Conservation (phyloP, 2,329 filamentous ascomycete species). For the Aspergillus phoenicis region DNA sequence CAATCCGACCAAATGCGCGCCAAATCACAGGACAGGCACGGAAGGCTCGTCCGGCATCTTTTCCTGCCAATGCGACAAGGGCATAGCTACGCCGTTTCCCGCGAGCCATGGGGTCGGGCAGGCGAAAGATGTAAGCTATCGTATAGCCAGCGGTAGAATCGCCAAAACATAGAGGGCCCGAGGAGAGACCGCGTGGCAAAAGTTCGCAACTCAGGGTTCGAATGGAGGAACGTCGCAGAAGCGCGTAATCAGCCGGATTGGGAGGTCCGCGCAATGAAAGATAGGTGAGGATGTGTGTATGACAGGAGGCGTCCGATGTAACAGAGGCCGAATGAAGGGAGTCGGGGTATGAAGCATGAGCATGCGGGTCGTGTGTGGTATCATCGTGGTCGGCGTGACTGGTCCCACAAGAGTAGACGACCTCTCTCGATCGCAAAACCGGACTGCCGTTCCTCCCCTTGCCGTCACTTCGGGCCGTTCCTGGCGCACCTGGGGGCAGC, state of each 20-base stretch:
- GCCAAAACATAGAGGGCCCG: constrained; percentile 61
- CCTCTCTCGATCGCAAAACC: constrained; percentile 57
- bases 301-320: constrained; percentile 51
- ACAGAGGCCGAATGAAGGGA: constrained; percentile 45
- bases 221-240: constrained; percentile 60
- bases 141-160: constrained; percentile 60
- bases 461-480: constrained; percentile 52
- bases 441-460: constrained; percentile 56
- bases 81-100: constrained; percentile 61
- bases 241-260: constrained; percentile 56
- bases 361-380: constrained; percentile 36
- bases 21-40: constrained; percentile 53
- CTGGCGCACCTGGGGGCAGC: constrained; percentile 56
- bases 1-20: constrained; percentile 58
- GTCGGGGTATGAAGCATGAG: constrained; percentile 41
- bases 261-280: constrained; percentile 60
- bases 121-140: constrained; percentile 61
- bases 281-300: constrained; percentile 61
- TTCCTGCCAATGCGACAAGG: constrained; percentile 58
- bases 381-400: constrained; percentile 42
- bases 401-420: constrained; percentile 54
- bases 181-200: constrained; percentile 58
- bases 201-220: constrained; percentile 61
- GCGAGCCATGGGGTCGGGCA: constrained; percentile 60
- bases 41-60: constrained; percentile 52